Evolutionary conservation across 1,284 basidiomycete species (phyloP).

Genomic region (Ganoderma boninense): DNA sequence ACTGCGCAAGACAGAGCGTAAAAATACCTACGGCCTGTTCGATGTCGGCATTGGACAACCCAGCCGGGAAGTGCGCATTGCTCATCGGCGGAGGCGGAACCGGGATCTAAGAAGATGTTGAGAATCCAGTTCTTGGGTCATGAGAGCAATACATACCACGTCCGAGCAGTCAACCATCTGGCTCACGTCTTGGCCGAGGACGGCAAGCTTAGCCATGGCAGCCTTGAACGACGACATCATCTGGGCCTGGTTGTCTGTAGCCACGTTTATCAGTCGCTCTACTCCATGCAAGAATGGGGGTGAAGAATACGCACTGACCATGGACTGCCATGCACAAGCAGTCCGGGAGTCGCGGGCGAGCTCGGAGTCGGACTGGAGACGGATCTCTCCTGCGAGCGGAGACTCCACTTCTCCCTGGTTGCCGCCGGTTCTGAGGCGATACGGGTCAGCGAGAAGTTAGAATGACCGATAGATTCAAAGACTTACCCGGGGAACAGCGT

Average conservation of each 20-base stretch:
- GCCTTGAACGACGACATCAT: constrained; percentile 36
- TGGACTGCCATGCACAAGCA: constrained; percentile 47
- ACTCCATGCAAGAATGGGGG: background rate
- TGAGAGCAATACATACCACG: constrained; percentile 16
- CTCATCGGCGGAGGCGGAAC: constrained; percentile 14
- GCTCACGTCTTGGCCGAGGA: constrained; percentile 38
- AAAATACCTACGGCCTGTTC: constrained; percentile 14
- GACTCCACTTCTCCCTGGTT: constrained; percentile 40
- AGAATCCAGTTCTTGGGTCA: background rate
- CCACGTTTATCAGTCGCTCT: background rate
- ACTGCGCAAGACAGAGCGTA: background rate
- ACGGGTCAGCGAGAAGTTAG: background rate
- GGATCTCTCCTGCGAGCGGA: constrained; percentile 43
- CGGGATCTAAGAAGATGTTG: background rate
- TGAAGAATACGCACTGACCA: constrained; percentile 32
- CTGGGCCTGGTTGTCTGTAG: constrained; percentile 36
- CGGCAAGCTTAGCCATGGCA: constrained; percentile 39
- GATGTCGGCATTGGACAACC: constrained; percentile 23
- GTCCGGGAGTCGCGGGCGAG: constrained; percentile 41
- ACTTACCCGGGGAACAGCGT: constrained; percentile 43
- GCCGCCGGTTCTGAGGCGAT: constrained; percentile 36
- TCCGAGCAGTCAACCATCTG: constrained; percentile 34
- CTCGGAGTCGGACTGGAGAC: constrained; percentile 44
- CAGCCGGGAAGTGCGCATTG: constrained; percentile 24
- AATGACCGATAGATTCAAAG: background rate